Base-by-base conservation (phyloP, 108 stramenopile genomes). In the Cyclostephanos invisitatus region DNA sequence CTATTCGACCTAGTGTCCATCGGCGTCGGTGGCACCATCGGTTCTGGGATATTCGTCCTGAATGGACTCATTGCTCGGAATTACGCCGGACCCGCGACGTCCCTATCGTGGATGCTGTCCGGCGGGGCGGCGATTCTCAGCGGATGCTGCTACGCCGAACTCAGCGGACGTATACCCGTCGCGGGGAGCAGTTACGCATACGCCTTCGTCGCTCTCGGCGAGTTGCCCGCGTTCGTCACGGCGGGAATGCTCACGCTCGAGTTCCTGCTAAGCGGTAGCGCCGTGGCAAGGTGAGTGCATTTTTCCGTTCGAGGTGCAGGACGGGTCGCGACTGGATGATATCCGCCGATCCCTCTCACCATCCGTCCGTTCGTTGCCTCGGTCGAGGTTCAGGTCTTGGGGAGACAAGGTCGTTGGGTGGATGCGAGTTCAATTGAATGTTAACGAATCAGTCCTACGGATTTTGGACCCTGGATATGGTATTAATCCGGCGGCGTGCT, bases 41-140 rank as follows among this genome's bases (percentile, higher is more conserved):
- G 95, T 7, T 72, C 75, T 40, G 97, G 97, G 14, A 93, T 97
- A 9, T 97, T 97, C 72, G 97, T 97, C 0, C 62, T 97, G 53
- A 68, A 78, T 32, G 97, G 97, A 12, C 84, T 85, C n/a, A 91
- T 96, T 60, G 93, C 93, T 8, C 57, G 88, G 49, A 74, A 86
- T n/a, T 83, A 89, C 59, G 92, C 95, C 7, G 97, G 97, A n/a
- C 93, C 97, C 5, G 83, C 90, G 7, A 88, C 89, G 1, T 83
- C 70, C 57, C 18, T 96, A 0, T 86, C 83, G 12, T 97, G 88
- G 77, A 48, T 87, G 0, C 72, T 92, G 8, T 71, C 90, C 36
- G 97, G 97, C 7, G 10, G 85, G 10, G 88, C 86, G 4, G 94
- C 93, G 22, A 54, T 83, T 7, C 77, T 89, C 24, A 83, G 75